Percentiles rank a stretch among this genome's conserved stretches.
phyloP scores from a whole-genome alignment of 345 rosid genomes.

The Citropsis articulata region DNA sequence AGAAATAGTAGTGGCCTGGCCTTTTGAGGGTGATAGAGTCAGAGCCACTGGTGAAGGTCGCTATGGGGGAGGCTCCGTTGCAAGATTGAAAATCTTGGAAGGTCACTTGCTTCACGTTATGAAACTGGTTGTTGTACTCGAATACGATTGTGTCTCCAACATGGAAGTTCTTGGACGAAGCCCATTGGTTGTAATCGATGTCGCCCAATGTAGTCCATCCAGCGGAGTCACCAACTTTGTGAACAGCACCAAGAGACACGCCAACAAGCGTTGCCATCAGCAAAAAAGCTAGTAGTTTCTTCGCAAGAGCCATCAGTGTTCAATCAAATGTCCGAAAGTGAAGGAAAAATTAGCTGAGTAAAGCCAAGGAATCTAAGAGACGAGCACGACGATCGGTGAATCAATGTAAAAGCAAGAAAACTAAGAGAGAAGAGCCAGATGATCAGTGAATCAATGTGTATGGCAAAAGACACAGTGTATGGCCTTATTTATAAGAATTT shows the following conservation, averaged over 20 bases:
- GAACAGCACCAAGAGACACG: neutral
- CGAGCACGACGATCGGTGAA: too few relatives aligned
- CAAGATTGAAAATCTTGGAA: too few relatives aligned
- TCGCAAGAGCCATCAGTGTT: neutral
- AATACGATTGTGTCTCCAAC: neutral
- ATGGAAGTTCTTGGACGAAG: constrained; percentile 5
- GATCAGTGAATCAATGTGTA: too few relatives aligned
- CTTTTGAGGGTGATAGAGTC: neutral
- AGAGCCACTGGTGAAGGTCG: constrained; percentile 2
- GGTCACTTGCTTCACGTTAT: too few relatives aligned
- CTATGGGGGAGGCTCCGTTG: too few relatives aligned
- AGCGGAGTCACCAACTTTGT: constrained; percentile 1
- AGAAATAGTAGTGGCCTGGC: neutral
- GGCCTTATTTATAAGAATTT: too few relatives aligned
- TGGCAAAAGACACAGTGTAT: too few relatives aligned
- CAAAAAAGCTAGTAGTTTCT: neutral
- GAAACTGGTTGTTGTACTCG: too few relatives aligned
- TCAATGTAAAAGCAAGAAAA: too few relatives aligned
- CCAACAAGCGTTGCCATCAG: neutral
- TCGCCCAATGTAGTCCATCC: neutral
- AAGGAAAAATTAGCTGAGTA: neutral
- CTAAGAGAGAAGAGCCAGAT: too few relatives aligned
- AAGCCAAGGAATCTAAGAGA: neutral
- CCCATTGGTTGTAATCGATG: constrained; percentile 4
- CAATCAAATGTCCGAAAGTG: neutral